phyloP scores from a whole-genome alignment of 2,329 filamentous ascomycete genomes.

The Aspergillus fumigatiaffinis region DNA sequence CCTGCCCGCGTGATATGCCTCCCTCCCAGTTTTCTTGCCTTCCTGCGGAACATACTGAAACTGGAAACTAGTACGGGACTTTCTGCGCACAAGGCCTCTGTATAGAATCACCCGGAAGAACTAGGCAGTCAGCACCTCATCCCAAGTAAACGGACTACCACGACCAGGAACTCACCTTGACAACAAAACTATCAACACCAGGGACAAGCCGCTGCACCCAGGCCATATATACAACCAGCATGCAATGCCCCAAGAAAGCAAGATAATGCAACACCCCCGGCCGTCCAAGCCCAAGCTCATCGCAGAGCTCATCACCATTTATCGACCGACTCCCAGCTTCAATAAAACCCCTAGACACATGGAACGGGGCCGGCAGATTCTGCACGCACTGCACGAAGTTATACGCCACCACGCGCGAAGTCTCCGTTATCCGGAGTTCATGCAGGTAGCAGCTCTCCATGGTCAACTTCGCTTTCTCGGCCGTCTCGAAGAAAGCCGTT shows the following conservation, averaged over 20 bases:
- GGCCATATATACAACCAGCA: constrained; percentile 27
- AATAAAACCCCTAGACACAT: constrained; percentile 34
- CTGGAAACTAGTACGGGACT: constrained; percentile 28
- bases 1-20: background rate
- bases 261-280: constrained; percentile 22
- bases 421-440: constrained; percentile 33
- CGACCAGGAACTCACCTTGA: constrained; percentile 14
- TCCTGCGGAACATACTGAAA: constrained; percentile 31
- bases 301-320: constrained; percentile 38
- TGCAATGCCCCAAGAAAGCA: constrained; percentile 19
- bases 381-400: constrained; percentile 40
- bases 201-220: constrained; percentile 23
- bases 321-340: constrained; percentile 37
- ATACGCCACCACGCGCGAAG: constrained; percentile 32
- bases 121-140: constrained; percentile 1
- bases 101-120: constrained; percentile 21
- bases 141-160: background rate
- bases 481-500: constrained; percentile 54
- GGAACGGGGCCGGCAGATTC: constrained; percentile 32
- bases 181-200: constrained; percentile 20
- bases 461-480: constrained; percentile 52
- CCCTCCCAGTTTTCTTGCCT: constrained; percentile 6
- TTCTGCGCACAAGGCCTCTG: constrained; percentile 25
- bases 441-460: constrained; percentile 51
- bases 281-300: constrained; percentile 31